These are phyloP conservation scores for Ceratobasidium papillatum DNA, from an alignment of 1,284 basidiomycete species.

Conservation along the genomic window DNA sequence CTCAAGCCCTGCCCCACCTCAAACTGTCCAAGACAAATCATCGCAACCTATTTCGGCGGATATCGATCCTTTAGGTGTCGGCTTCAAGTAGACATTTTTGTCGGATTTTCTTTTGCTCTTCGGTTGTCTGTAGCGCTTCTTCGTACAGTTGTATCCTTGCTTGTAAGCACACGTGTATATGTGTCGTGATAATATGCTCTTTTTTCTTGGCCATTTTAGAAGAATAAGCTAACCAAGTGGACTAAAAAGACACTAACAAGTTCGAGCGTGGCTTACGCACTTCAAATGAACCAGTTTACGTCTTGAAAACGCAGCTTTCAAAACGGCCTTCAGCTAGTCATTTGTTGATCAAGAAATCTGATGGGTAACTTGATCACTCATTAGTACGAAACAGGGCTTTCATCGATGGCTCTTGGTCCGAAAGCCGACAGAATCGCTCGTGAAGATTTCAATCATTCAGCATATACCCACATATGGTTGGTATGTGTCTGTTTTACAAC, in stretches of 20 bases:
- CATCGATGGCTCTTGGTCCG: neutral
- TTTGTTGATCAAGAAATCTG: neutral
- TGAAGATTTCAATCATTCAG: neutral
- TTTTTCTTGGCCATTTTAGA: neutral
- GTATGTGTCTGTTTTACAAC: neutral
- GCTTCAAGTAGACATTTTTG: conserved; percentile 27
- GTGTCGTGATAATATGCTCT: neutral
- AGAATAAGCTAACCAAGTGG: no score
- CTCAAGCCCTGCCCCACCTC: conserved; percentile 14
- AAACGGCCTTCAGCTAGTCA: neutral
- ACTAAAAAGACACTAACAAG: neutral
- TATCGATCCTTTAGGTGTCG: conserved; percentile 43
- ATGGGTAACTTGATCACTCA: neutral
- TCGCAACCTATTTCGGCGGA: neutral
- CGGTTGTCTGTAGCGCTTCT: conserved; percentile 1
- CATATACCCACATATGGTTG: neutral
- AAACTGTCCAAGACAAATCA: neutral
- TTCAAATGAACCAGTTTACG: neutral
- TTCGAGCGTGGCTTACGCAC: neutral
- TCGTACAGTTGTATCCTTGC: conserved; percentile 20
- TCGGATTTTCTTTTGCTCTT: neutral
- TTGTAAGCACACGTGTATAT: conserved; percentile 13
- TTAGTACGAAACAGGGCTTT: neutral
- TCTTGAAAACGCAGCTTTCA: neutral
- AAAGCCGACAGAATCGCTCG: neutral